Base-by-base conservation (phyloP, 106 monocot genomes). In the Dioscorea dumetorum region DNA sequence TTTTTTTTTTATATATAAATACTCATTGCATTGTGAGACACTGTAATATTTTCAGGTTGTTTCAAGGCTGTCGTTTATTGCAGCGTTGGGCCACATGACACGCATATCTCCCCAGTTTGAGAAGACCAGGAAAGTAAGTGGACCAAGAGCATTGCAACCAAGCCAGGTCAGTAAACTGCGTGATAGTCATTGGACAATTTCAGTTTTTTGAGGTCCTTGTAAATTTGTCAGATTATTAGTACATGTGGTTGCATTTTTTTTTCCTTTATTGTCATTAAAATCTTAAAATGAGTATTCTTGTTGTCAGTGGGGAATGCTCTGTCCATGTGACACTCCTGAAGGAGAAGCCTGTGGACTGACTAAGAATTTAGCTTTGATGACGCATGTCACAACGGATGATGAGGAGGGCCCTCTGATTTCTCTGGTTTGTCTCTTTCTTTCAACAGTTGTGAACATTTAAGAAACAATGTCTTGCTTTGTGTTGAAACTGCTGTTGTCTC, bases 281-380 rank as follows among this genome's bases (percentile, higher is more conserved):
- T 41, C 41, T 41, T 41, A 41, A 41, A 28, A 41, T 5, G 0
- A 41, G 41, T 41, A 10, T 41, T 41, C 41, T 41, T 41, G 41
- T 41, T 41, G 41, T 6, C 5, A 41, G 99, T 93, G 99, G 99
- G 99, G 99, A 22, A 99, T 99, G 99, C 93, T 99, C 75, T 99
- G 93, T 58, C 99, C 92, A 22, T 99, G 92, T 87, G 92, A 99
- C 68, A 99, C 99, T 62, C 99, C 99, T 54, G 92, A 99, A 87
- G 99, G 93, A 60, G 99, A 99, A 87, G 87, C 67, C 67, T 99
- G 99, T 79, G 93, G 99, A 24, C 83, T 99, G 75, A 99, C 92
- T 58, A 99, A 99, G 67, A 99, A 99, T 79, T 81, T 99, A 63
- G 89, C 99, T 17, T 79, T 99, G 69, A 83, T 92, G 89, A 85